A percentile compares a stretch with the other conserved stretches of the same genome.
phyloP scores from a whole-genome alignment of 805 yeast genomes.

The Yamadazyma philogaea region DNA sequence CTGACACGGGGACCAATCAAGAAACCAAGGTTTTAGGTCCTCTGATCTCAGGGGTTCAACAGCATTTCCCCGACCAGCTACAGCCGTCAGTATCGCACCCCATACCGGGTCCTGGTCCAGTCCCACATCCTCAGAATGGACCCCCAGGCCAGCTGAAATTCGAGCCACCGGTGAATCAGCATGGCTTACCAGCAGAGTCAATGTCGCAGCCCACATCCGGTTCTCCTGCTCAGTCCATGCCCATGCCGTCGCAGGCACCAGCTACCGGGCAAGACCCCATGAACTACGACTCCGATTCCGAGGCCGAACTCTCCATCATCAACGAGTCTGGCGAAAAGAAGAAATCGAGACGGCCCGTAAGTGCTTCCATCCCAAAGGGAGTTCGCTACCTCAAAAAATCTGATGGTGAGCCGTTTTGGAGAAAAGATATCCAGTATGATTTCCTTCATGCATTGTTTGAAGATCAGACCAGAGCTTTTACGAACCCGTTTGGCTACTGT shows the following conservation, averaged over 20 bases:
- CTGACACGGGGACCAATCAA: background rate
- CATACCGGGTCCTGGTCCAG: background rate
- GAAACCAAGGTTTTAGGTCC: background rate
- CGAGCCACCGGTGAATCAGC: background rate
- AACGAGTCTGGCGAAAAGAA: constrained; percentile 14
- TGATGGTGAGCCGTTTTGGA: constrained; percentile 91
- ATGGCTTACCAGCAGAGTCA: background rate
- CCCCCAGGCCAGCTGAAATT: background rate
- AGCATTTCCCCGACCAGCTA: background rate
- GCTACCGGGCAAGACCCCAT: background rate
- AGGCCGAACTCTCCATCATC: constrained; percentile 1
- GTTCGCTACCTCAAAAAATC: constrained; percentile 73
- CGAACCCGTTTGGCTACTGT: constrained; percentile 52
- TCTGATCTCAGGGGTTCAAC: background rate
- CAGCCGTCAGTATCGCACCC: too few relatives aligned
- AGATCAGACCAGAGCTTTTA: constrained; percentile 64
- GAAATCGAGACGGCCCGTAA: constrained; percentile 19
- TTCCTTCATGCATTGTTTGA: constrained; percentile 64
- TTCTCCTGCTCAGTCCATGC: background rate
- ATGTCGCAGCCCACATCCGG: background rate
- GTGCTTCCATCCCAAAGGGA: constrained; percentile 24
- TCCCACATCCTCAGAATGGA: background rate
- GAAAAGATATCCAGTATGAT: constrained; percentile 83
- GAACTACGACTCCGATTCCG: constrained; percentile 11
- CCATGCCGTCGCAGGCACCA: background rate